Evolutionary conservation across 257 asterid genomes (phyloP).

Genomic region (Lycium ferocissimum): DNA sequence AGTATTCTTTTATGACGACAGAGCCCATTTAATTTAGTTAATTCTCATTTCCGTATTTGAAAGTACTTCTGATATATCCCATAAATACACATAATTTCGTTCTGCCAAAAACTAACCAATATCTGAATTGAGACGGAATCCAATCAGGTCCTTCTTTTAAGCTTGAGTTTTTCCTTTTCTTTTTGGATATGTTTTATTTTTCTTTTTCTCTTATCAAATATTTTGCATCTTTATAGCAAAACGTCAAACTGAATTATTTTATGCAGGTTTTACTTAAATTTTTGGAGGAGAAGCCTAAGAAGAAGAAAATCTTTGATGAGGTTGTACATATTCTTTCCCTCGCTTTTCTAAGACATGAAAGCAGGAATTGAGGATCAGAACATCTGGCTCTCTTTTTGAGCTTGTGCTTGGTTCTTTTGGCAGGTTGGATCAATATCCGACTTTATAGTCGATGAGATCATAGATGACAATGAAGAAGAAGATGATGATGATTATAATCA

Average conservation of each 20-base stretch:
- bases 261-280: conserved; percentile 62
- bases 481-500: conserved; percentile 59
- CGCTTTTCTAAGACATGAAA: conserved; percentile 22
- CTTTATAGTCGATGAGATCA: conserved; percentile 63
- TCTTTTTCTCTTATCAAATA: not conserved
- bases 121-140: not conserved
- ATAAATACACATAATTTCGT: not conserved
- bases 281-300: conserved; percentile 66
- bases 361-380: conserved; percentile 14
- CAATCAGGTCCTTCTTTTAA: not conserved
- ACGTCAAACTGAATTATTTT: conserved; percentile 24
- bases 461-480: conserved; percentile 52
- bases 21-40: not conserved
- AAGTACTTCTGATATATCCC: not conserved
- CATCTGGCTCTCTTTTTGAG: conserved; percentile 29
- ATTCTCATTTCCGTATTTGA: not conserved
- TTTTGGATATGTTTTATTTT: not conserved
- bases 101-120: not conserved
- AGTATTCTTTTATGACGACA: not conserved
- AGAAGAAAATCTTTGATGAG: conserved; percentile 57
- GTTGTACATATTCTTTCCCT: conserved; percentile 38
- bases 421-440: conserved; percentile 56
- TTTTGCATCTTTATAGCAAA: not conserved
- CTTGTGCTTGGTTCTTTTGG: conserved; percentile 30
- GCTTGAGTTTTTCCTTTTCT: not conserved